Conservation (phyloP, 768 basidiomycete genomes). For the Russula sp. region DNA sequence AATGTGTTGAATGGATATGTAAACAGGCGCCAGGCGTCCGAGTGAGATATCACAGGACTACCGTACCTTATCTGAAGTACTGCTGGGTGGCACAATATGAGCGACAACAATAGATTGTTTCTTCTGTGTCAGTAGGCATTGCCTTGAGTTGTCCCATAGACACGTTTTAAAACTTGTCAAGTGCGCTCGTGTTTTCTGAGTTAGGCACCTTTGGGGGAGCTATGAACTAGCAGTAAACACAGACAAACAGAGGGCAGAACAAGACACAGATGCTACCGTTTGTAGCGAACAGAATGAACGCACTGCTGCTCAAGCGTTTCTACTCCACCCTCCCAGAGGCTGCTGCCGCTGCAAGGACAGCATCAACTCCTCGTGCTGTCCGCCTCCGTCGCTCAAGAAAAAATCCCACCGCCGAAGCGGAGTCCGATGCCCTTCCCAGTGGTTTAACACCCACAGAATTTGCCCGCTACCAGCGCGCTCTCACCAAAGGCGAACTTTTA, state of each 20-base stretch:
- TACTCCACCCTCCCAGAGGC: conserved; percentile 43
- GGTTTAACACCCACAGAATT: conserved; percentile 68
- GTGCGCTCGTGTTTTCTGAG: no score
- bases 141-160: no score
- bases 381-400: conserved; percentile 60
- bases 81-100: no score
- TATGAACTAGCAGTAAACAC: background rate
- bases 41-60: no score
- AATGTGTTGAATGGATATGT: no score
- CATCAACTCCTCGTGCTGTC: conserved; percentile 72
- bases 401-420: conserved; percentile 38
- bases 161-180: no score
- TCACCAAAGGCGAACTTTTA: conserved; percentile 50
- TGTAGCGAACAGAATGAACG: conserved; percentile 36
- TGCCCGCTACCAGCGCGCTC: conserved; percentile 56
- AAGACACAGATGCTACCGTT: background rate
- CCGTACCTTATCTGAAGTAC: no score
- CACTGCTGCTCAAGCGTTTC: conserved; percentile 41
- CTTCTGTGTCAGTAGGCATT: no score
- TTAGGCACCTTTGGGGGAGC: no score
- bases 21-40: no score
- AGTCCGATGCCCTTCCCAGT: conserved; percentile 49
- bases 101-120: no score
- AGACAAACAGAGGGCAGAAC: conserved; percentile 3
- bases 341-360: conserved; percentile 53